Conservation (phyloP, 495 filamentous ascomycete genomes). For the Trichoderma reesei region DNA sequence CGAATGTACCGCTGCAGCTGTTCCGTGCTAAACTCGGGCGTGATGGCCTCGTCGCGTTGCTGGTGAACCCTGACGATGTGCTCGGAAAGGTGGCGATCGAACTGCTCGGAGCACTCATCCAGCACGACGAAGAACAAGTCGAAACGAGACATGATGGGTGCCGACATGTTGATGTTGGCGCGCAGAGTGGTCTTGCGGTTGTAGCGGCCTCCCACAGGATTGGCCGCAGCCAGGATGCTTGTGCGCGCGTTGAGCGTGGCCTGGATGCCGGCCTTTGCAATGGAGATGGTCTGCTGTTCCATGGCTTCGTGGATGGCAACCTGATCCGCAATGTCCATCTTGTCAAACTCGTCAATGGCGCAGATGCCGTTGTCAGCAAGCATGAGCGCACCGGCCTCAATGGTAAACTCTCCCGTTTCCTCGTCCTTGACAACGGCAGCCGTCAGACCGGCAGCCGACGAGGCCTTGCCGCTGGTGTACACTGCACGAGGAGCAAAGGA, state of each 20-base stretch:
- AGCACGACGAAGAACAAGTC: constrained; percentile 98
- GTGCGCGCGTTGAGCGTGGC: constrained; percentile 94
- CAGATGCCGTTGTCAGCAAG: constrained; percentile 95
- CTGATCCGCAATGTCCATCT: constrained; percentile 97
- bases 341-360: constrained; percentile 98
- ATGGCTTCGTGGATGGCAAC: constrained; percentile 99
- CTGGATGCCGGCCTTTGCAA: constrained; percentile 97
- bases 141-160: constrained; percentile 98
- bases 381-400: constrained; percentile 97
- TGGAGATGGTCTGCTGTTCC: constrained; percentile 99
- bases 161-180: constrained; percentile 95
- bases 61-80: constrained; percentile 96
- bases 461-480: constrained; percentile 97
- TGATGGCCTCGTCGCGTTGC: constrained; percentile 78
- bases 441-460: constrained; percentile 93
- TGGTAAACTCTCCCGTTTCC: constrained; percentile 97
- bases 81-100: constrained; percentile 82
- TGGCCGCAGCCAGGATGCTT: constrained; percentile 90
- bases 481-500: constrained; percentile 91
- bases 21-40: constrained; percentile 91
- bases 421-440: constrained; percentile 96
- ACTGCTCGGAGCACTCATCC: constrained; percentile 87
- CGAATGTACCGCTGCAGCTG: constrained; percentile 96
- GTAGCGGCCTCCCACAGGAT: constrained; percentile 92
- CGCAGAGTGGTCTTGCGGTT: constrained; percentile 90